Evolutionary conservation across 1,284 basidiomycete species (phyloP).

Genomic region (Austroboletus niveus): DNA sequence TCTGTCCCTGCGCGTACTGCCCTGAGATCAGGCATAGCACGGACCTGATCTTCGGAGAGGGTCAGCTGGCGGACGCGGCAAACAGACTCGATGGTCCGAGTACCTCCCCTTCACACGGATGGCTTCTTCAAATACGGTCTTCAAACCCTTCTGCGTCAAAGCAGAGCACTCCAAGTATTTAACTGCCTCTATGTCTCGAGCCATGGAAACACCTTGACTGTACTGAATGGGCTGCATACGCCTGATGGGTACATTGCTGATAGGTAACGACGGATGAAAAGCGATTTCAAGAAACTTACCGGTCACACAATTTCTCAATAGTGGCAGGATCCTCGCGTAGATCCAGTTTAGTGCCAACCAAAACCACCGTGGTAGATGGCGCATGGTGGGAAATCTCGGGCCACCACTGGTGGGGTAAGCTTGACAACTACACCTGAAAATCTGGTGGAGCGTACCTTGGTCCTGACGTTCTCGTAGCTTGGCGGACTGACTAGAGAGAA

Average conservation of each 20-base stretch:
- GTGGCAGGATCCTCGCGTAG: slow-evolving; percentile 92
- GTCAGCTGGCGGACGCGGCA: too few species aligned
- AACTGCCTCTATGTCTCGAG: slow-evolving; percentile 91
- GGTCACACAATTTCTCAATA: slow-evolving; percentile 89
- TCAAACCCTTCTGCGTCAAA: slow-evolving; percentile 95
- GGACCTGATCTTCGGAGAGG: too few species aligned
- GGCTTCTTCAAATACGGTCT: slow-evolving; percentile 96
- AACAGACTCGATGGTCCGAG: too few species aligned
- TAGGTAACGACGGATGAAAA: slow-evolving; percentile 5
- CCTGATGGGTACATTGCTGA: slow-evolving; percentile 39
- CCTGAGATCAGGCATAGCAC: too few species aligned
- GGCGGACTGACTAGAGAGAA: slow-evolving; percentile 98
- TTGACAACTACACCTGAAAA: slow-evolving; percentile 4
- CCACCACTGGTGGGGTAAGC: slow-evolving; percentile 70
- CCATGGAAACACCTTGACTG: slow-evolving; percentile 87
- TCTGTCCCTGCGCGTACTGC: too few species aligned
- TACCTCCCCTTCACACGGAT: slow-evolving; percentile 50
- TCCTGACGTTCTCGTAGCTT: slow-evolving; percentile 97
- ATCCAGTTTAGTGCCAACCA: slow-evolving; percentile 98
- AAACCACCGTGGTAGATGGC: slow-evolving; percentile 89
- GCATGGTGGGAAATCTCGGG: slow-evolving; percentile 98
- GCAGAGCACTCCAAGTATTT: slow-evolving; percentile 98
- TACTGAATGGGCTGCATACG: slow-evolving; percentile 95
- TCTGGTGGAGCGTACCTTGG: slow-evolving; percentile 64
- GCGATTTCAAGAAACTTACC: slow-evolving; percentile 44